These are phyloP conservation scores for Edaphochlamys debaryana DNA, from an alignment of 139 green algal genomes.

Conservation along the genomic window DNA sequence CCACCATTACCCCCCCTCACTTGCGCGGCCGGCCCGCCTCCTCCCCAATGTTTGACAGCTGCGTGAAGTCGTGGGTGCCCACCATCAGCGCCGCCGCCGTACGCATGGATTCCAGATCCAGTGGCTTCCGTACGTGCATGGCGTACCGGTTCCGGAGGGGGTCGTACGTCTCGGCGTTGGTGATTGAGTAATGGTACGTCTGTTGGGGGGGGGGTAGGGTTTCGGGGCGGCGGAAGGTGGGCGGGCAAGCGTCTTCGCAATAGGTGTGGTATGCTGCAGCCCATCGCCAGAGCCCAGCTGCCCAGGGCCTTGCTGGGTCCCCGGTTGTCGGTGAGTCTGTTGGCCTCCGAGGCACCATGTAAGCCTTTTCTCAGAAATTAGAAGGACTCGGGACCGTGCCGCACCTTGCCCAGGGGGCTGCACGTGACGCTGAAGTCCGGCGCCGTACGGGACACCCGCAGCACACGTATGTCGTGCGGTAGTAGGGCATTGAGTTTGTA, in stretches of 20 bases:
- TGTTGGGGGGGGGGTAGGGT: slow-evolving; percentile 38
- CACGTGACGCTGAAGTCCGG: slow-evolving; percentile 78
- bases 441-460: slow-evolving; percentile 50
- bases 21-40: no score
- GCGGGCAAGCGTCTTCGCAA: no score
- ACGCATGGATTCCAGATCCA: slow-evolving; percentile 63
- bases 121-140: slow-evolving; percentile 41
- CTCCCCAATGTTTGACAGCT: no score
- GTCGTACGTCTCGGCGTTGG: slow-evolving; percentile 52
- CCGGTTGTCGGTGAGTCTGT: no score
- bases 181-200: slow-evolving; percentile 74
- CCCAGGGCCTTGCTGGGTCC: no score
- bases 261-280: no score
- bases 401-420: slow-evolving; percentile 49
- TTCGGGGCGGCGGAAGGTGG: not conserved
- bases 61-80: slow-evolving; percentile 80
- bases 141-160: slow-evolving; percentile 49
- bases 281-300: no score
- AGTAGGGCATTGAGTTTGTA: slow-evolving; percentile 68
- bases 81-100: slow-evolving; percentile 58
- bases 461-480: slow-evolving; percentile 66
- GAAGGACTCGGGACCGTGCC: no score
- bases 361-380: no score
- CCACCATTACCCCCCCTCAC: no score
- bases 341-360: no score